phyloP scores from a whole-genome alignment of 202 grass and related monocot species.

The Setaria viridis region DNA sequence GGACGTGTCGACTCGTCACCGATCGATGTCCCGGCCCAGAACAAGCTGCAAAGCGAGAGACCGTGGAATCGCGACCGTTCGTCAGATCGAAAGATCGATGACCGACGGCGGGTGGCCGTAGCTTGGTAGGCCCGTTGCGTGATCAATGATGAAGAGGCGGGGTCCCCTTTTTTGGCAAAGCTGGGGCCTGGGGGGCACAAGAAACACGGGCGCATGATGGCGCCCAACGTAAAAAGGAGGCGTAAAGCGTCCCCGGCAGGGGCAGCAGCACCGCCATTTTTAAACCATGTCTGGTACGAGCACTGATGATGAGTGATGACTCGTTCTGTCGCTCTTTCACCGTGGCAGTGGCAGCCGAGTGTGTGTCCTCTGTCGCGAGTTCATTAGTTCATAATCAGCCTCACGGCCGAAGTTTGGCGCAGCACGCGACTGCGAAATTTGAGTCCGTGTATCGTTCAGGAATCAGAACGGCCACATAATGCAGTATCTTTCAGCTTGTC shows the following conservation, averaged over 20 bases:
- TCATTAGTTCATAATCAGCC: neutral
- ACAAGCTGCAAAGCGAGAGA: no score
- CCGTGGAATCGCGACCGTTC: neutral
- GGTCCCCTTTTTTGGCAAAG: neutral
- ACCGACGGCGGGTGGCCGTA: neutral
- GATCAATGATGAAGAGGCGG: neutral
- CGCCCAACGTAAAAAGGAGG: conserved; percentile 1
- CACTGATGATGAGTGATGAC: neutral
- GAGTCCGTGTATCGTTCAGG: neutral
- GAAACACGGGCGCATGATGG: conserved; percentile 30
- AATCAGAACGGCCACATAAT: neutral
- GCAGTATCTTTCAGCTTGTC: neutral
- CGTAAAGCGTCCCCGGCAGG: conserved; percentile 30
- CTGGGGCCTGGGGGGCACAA: neutral
- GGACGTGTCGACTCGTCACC: neutral
- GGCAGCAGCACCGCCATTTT: neutral
- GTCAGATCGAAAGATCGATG: neutral
- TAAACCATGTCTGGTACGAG: conserved; percentile 1
- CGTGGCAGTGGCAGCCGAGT: neutral
- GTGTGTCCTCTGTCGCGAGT: neutral
- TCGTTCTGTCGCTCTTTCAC: neutral
- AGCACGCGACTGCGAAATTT: neutral
- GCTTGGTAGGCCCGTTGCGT: neutral
- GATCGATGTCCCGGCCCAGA: neutral
- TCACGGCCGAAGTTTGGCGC: no score